Base-by-base conservation (phyloP, 2,329 filamentous ascomycete genomes). In the Lojkania enalia region DNA sequence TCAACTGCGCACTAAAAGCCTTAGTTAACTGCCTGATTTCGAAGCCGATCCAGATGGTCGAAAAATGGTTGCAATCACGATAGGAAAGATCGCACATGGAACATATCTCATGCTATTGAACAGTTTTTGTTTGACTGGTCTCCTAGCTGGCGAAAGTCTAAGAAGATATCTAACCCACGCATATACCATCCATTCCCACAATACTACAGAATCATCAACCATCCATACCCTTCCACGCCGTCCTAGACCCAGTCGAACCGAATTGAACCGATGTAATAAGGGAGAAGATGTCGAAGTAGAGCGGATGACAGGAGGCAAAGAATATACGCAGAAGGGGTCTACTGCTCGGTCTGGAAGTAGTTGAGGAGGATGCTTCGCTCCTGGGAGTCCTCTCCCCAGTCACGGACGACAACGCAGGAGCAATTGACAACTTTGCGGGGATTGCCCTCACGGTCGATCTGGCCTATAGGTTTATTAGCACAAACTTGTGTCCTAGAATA, bases 391-490 rank as follows among this genome's bases (percentile, higher is more conserved):
- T 97, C 94, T 84, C 94, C 94, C 94, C 94, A 99, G 79, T 99
- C 91, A 83, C 94, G 92, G 72, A 99, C 94, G 56, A 99, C 94
- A 71, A 99, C 94, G 84, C 94, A 97, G 73, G 92, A 97, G 90
- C 94, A 99, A 88, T 99, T 99, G 82, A 99, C 94, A 66, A 99
- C 92, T 87, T 99, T 99, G 79, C 94, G 89, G 71, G 94, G 90
- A 79, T 99, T 99, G 70, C 94, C 94, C 81, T 99, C 94, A 73
- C 94, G 92, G 82, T 99, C 94, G 70, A 99, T 86, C 67, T 96
- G 91, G 81, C 92, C 92, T 96, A 51, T 40, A 1, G 16, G 35
- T 32, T 16, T 20, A 37, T 57, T 57, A 54, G 57, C 25, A 18
- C 23, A 20, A n/a, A n/a, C 7, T 33, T 15, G 30, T 16, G n/a